These are phyloP conservation scores for Eragrostis curvula DNA, from an alignment of 176 grass and related monocot species.

Conservation along the genomic window DNA sequence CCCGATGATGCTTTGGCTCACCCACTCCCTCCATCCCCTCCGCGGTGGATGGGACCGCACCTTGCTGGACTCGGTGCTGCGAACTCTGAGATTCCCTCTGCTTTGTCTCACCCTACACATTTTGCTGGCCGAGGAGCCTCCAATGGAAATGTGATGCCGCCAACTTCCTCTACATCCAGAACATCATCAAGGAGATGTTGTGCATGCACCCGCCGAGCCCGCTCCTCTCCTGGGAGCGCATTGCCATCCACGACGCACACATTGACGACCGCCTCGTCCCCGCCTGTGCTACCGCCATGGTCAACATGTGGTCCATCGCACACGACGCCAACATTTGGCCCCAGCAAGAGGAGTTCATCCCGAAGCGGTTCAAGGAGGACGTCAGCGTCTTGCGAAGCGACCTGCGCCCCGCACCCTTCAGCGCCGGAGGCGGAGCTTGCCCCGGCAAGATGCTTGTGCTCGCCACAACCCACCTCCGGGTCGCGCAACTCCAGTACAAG, in stretches of 20 bases:
- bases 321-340: conserved; percentile 69
- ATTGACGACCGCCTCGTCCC: conserved; percentile 66
- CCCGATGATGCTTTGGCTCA: no score
- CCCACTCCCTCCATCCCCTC: no score
- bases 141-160: conserved; percentile 35
- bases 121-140: no score
- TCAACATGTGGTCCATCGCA: conserved; percentile 93
- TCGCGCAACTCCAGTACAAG: conserved; percentile 64
- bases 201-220: conserved; percentile 85
- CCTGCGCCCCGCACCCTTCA: conserved; percentile 74
- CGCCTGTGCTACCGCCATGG: conserved; percentile 84
- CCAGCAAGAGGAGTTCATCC: conserved; percentile 52
- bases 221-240: conserved; percentile 81
- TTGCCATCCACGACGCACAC: conserved; percentile 65
- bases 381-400: conserved; percentile 69
- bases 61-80: no score
- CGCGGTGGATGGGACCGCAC: no score
- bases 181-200: conserved; percentile 75
- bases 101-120: conserved; percentile 16
- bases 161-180: conserved; percentile 64
- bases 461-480: conserved; percentile 67
- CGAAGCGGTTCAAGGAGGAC: conserved; percentile 72
- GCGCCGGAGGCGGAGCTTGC: conserved; percentile 68
- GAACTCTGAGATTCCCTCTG: no score
- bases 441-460: conserved; percentile 76